Evolutionary conservation across 768 basidiomycete species (phyloP).

Genomic region (Podaxis sp.): DNA sequence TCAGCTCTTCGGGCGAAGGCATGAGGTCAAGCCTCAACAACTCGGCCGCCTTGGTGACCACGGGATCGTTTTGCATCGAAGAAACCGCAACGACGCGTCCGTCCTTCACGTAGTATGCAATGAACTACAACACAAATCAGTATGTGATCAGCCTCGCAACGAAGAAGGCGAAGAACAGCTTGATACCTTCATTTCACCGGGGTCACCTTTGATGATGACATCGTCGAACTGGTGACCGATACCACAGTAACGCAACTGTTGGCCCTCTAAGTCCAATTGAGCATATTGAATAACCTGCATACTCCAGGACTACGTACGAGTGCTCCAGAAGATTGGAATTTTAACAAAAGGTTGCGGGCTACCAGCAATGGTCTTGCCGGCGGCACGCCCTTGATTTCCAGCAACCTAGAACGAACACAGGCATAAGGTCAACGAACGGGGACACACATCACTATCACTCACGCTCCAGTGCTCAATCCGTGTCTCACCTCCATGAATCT

Average conservation of each 20-base stretch:
- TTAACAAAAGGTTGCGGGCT: conserved; percentile 70
- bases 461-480: conserved; percentile 95
- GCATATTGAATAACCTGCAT: neutral
- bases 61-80: conserved; percentile 82
- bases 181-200: conserved; percentile 73
- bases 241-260: conserved; percentile 85
- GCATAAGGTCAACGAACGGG: neutral
- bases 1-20: conserved; percentile 75
- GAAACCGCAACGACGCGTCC: conserved; percentile 69
- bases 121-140: conserved; percentile 47
- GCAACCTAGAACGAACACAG: conserved; percentile 53
- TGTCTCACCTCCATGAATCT: conserved; percentile 48
- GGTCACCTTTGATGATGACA: conserved; percentile 73
- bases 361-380: conserved; percentile 76
- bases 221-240: conserved; percentile 72
- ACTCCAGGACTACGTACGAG: conserved; percentile 50
- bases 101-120: conserved; percentile 74
- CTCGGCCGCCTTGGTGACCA: conserved; percentile 77
- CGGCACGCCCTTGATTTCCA: conserved; percentile 80
- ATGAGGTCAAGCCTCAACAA: conserved; percentile 76
- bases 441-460: neutral
- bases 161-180: neutral
- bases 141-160: neutral
- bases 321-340: conserved; percentile 89
- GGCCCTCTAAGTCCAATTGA: conserved; percentile 56